A percentile compares a stretch with the other conserved stretches of the same genome.
Evolutionary conservation across 352 stramenopile species (phyloP).

Genomic region (Blastocystis sp.): DNA sequence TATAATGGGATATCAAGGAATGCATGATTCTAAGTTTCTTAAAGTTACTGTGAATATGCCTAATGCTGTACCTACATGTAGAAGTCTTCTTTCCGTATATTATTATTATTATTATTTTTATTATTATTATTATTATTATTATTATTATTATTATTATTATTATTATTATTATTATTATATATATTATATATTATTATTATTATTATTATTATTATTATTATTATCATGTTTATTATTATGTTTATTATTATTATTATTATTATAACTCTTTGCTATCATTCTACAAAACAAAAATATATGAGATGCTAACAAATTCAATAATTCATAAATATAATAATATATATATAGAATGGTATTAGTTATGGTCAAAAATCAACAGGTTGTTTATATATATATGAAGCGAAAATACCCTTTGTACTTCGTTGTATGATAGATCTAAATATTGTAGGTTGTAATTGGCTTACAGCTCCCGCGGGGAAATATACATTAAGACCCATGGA

Average conservation of each 20-base stretch:
- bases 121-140: constrained; percentile 82
- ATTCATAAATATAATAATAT: neutral
- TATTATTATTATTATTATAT: too few relatives aligned
- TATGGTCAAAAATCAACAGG: neutral
- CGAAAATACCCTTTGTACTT: constrained; percentile 93
- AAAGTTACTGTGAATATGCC: constrained; percentile 28
- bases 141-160: constrained; percentile 74
- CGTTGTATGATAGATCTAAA: constrained; percentile 96
- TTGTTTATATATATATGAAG: constrained; percentile 72
- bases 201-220: constrained; percentile 38
- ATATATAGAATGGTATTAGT: neutral
- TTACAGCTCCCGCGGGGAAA: constrained; percentile 68
- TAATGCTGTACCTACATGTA: neutral
- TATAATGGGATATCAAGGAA: constrained; percentile 44
- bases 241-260: too few relatives aligned
- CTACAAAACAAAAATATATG: constrained; percentile 59
- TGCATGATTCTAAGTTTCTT: constrained; percentile 42
- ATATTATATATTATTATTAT: constrained; percentile 66
- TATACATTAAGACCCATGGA: constrained; percentile 59
- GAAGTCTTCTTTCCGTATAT: constrained; percentile 58
- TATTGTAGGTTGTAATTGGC: constrained; percentile 85
- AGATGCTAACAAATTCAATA: constrained; percentile 43
- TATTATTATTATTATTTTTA: constrained; percentile 73
- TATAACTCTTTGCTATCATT: constrained; percentile 69
- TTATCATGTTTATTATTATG: constrained; percentile 75